Base-by-base conservation (phyloP, 768 basidiomycete genomes). In the Dioszegia hungarica region DNA sequence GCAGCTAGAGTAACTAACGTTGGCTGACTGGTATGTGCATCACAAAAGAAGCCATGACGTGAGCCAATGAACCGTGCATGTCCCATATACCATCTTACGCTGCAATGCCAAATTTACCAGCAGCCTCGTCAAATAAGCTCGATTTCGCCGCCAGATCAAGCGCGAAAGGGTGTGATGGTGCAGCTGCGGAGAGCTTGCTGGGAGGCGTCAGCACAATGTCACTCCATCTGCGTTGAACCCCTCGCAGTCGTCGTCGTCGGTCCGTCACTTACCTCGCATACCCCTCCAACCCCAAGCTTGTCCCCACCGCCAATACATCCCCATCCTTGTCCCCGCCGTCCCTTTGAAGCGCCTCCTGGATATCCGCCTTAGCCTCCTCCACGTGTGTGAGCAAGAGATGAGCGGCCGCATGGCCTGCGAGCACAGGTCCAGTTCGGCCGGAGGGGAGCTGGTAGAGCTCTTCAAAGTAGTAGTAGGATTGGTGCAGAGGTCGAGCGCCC, bases 391-490 rank as follows among this genome's bases (percentile, higher is more conserved):
- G 61, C 5, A 77, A 56, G 10, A 72, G 40, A 55, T 77, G 76
- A 1, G 76, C 70, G 0, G 75, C 75, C 4, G 74, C 76, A 46
- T 77, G 76, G 14, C 72, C 63, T 17, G 76, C 73, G 15, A 75
- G 61, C 10, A 76, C 73, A 11, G 74, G 60, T 1, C 67, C 61
- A 5, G 76, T 72, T 25, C 75, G 74, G 40, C 75, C 75, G 1
- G 61, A 52, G 19, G 73, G 75, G 1, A 70, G 63, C 40, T 73
- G 73, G 46, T 74, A 75, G 11, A 75, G 67, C 56, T 77, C 76
- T 61, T 77, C 76, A 60, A 70, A 77, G 56, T 70, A 72, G 68
- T 77, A 77, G 65, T 76, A 77, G 20, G 76, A 63, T 50, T 76
- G 75, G 44, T 77, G 74, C 17, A 76, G 66, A 1, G 72, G 68